Evolutionary conservation across 2,329 filamentous ascomycete genomes (phyloP).

Genomic region (Sordariomycetes sp.): DNA sequence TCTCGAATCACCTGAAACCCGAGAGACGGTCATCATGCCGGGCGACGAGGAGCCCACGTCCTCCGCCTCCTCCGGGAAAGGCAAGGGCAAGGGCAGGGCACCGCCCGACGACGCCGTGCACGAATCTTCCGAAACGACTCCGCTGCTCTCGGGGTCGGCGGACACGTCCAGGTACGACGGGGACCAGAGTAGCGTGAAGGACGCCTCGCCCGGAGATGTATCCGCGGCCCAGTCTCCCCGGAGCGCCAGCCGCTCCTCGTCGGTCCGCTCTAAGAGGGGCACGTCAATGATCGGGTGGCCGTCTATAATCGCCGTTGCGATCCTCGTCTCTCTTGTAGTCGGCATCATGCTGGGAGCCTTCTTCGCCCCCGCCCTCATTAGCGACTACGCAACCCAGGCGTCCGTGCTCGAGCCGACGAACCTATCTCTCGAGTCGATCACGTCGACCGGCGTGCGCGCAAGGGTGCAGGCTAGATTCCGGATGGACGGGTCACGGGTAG

Average conservation of each 20-base stretch:
- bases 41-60: background rate
- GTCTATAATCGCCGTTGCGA: constrained; percentile 60
- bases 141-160: constrained; percentile 31
- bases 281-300: constrained; percentile 54
- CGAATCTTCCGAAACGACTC: constrained; percentile 33
- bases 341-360: constrained; percentile 70
- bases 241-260: constrained; percentile 10
- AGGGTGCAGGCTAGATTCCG: constrained; percentile 73
- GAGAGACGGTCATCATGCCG: background rate
- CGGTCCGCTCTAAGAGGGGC: constrained; percentile 21
- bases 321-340: constrained; percentile 53
- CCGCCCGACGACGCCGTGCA: background rate
- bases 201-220: constrained; percentile 17
- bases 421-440: constrained; percentile 79
- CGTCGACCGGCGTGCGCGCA: constrained; percentile 63
- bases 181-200: constrained; percentile 11
- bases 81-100: constrained; percentile 5
- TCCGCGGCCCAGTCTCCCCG: constrained; percentile 17
- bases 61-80: constrained; percentile 2
- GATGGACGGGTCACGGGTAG: constrained; percentile 68
- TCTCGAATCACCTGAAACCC: background rate
- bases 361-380: constrained; percentile 66
- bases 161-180: constrained; percentile 27
- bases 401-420: constrained; percentile 73
- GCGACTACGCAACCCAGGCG: constrained; percentile 79